phyloP scores from a whole-genome alignment of 2,329 filamentous ascomycete genomes.

The Monilinia fructigena region DNA sequence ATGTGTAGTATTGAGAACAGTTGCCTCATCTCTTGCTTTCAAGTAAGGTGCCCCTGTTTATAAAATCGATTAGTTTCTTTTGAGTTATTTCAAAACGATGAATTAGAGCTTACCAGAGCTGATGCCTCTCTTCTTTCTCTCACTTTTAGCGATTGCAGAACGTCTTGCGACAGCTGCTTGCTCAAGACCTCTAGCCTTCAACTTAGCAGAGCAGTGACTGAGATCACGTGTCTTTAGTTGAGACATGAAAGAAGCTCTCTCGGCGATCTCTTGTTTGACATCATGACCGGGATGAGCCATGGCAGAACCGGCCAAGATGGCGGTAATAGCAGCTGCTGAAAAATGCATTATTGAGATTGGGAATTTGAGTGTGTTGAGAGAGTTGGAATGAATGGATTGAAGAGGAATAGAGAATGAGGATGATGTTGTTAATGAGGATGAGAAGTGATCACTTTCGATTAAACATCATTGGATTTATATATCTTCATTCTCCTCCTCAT shows the following conservation, averaged over 20 bases:
- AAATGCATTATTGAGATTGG: not conserved
- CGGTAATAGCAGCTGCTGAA: not conserved
- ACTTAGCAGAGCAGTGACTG: constrained; percentile 42
- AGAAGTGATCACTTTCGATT: not conserved
- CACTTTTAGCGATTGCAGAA: constrained; percentile 38
- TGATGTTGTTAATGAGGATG: not conserved
- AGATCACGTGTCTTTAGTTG: constrained; percentile 40
- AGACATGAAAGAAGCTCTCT: constrained; percentile 42
- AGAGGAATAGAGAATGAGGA: not conserved
- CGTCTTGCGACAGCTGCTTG: constrained; percentile 41
- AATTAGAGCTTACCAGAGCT: not conserved
- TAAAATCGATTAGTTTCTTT: not conserved
- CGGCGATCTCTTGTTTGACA: constrained; percentile 39
- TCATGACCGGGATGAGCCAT: constrained; percentile 44
- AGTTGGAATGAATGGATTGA: not conserved
- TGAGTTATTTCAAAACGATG: not conserved
- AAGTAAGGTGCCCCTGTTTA: not conserved
- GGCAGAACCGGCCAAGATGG: not conserved
- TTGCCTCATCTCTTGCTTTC: constrained; percentile 27
- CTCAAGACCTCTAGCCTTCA: constrained; percentile 44
- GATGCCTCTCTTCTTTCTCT: constrained; percentile 40
- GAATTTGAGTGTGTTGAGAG: not conserved
- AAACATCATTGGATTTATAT: not conserved
- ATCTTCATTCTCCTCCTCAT: not conserved
- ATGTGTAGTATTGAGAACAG: constrained; percentile 27